A percentile compares a stretch with the other conserved stretches of the same genome.
phyloP scores from a whole-genome alignment of 768 basidiomycete species.

The Pseudohyphozyma bogoriensis region DNA sequence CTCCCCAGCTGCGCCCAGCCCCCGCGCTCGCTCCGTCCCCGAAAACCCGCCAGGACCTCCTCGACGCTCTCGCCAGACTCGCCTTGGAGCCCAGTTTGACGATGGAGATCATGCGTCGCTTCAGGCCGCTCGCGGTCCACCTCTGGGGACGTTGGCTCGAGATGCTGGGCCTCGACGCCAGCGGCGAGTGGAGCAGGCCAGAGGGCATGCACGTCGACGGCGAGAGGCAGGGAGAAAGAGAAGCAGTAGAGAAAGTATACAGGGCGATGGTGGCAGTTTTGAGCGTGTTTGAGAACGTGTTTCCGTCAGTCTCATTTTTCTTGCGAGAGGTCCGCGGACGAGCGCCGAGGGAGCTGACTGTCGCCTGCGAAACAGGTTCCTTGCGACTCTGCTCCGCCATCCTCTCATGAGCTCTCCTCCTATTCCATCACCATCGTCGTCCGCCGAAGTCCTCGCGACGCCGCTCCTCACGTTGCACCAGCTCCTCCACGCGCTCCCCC shows the following conservation, averaged over 20 bases:
- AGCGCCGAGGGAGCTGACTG: constrained; percentile 55
- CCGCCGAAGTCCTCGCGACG: constrained; percentile 9
- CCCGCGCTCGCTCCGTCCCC: neutral
- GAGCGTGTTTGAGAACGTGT: constrained; percentile 34
- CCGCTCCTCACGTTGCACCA: constrained; percentile 22
- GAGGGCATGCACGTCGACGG: constrained; percentile 26
- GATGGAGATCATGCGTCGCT: constrained; percentile 51
- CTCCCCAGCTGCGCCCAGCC: constrained; percentile 1
- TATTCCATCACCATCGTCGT: constrained; percentile 33
- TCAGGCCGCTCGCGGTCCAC: constrained; percentile 67
- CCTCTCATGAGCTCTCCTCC: constrained; percentile 45
- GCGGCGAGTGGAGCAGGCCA: constrained; percentile 10
- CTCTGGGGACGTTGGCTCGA: constrained; percentile 73
- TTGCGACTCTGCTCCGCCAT: constrained; percentile 19
- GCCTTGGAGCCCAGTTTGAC: constrained; percentile 58
- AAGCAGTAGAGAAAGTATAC: constrained; percentile 40
- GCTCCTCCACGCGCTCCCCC: constrained; percentile 14
- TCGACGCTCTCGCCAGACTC: constrained; percentile 51
- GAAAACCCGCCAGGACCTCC: constrained; percentile 34
- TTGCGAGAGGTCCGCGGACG: too few species aligned
- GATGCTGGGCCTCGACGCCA: constrained; percentile 39
- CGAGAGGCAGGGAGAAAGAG: constrained; percentile 34
- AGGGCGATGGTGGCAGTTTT: constrained; percentile 34
- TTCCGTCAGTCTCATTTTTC: constrained; percentile 35
- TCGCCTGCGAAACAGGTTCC: constrained; percentile 8